Percentiles rank a stretch among this genome's conserved stretches.
Conservation (phyloP, 2,329 filamentous ascomycete genomes). For the Ilyonectria mors-panacis region DNA sequence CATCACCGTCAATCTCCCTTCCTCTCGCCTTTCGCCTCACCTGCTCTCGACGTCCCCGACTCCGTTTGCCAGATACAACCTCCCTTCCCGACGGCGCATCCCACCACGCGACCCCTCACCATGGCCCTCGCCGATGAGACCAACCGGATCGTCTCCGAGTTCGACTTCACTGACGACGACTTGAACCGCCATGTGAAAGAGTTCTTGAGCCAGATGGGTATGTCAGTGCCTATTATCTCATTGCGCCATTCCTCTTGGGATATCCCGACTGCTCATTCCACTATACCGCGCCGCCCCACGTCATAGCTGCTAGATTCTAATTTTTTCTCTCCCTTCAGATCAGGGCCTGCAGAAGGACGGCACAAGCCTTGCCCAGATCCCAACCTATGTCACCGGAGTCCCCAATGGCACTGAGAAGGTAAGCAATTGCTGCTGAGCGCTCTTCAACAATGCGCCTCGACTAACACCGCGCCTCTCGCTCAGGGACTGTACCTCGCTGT, state of each 20-base stretch:
- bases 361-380: conserved; percentile 93
- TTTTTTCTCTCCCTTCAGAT: conserved; percentile 62
- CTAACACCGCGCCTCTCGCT: conserved; percentile 27
- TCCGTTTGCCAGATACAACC: conserved; percentile 69
- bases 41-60: conserved; percentile 55
- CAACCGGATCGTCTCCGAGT: conserved; percentile 84
- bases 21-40: conserved; percentile 48
- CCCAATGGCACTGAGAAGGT: conserved; percentile 99
- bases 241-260: conserved; percentile 17
- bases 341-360: conserved; percentile 86
- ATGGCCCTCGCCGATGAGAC: conserved; percentile 80
- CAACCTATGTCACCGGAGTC: conserved; percentile 95
- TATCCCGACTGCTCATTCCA: conserved; percentile 18
- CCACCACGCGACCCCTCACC: conserved; percentile 68
- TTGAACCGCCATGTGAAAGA: conserved; percentile 86
- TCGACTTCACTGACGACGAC: conserved; percentile 85
- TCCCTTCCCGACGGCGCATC: conserved; percentile 68
- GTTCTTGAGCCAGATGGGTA: conserved; percentile 88
- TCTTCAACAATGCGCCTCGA: background rate
- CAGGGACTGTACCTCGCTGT: conserved; percentile 96
- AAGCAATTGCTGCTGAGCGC: conserved; percentile 40
- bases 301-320: conserved; percentile 25
- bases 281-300: conserved; percentile 21
- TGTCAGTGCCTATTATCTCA: conserved; percentile 38
- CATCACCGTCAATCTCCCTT: conserved; percentile 51